phyloP scores from a whole-genome alignment of 75 land plant genomes.

The Cunninghamia lanceolata region DNA sequence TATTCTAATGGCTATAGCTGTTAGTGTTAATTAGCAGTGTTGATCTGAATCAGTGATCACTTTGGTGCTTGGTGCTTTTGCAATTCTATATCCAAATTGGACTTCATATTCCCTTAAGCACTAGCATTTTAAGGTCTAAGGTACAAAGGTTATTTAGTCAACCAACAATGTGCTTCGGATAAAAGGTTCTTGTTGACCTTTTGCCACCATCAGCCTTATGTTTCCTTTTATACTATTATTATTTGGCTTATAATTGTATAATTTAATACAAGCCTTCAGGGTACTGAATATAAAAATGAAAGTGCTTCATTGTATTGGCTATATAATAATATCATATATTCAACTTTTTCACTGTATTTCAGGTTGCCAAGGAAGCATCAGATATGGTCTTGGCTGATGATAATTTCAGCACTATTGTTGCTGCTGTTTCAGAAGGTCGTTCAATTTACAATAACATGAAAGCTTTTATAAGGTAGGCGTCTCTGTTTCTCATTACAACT shows the following conservation, averaged over 20 bases:
- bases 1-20: neutral
- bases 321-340: neutral
- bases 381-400: constrained; percentile 96
- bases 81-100: neutral
- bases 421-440: constrained; percentile 89
- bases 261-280: neutral
- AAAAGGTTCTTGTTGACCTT: neutral
- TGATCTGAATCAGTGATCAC: neutral
- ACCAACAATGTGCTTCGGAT: neutral
- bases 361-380: constrained; percentile 88
- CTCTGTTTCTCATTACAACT: neutral
- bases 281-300: neutral
- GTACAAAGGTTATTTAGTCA: neutral
- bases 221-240: neutral
- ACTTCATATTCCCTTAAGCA: too few relatives aligned
- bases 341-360: neutral
- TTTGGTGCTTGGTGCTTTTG: too few relatives aligned
- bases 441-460: constrained; percentile 94
- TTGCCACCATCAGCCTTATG: neutral
- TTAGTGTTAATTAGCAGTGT: neutral
- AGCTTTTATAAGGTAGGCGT: constrained; percentile 77
- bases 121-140: neutral
- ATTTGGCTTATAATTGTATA: neutral
- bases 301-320: neutral
- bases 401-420: constrained; percentile 85